phyloP scores from a whole-genome alignment of 495 filamentous ascomycete genomes.

The Hypoxylon fuscum region DNA sequence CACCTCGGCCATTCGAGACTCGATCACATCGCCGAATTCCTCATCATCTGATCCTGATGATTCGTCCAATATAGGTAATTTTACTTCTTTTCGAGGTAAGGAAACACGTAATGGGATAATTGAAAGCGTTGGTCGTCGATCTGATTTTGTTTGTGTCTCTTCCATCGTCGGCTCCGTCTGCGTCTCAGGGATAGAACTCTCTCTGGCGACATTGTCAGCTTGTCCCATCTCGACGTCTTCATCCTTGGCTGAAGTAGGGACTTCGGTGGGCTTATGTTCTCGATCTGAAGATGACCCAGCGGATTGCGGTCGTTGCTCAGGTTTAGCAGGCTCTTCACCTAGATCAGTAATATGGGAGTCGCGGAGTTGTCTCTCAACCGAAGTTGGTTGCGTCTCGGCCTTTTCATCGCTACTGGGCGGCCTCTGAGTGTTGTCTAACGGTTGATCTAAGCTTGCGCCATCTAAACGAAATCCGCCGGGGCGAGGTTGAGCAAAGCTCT shows the following conservation, averaged over 20 bases:
- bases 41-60: conserved; percentile 62
- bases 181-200: conserved; percentile 1
- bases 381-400: conserved; percentile 42
- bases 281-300: conserved; percentile 50
- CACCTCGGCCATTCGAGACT: conserved; percentile 53
- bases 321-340: conserved; percentile 45
- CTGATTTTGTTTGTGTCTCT: conserved; percentile 13
- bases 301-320: conserved; percentile 51
- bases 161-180: not conserved
- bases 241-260: conserved; percentile 6
- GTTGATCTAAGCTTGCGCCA: conserved; percentile 51
- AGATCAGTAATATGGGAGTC: conserved; percentile 45
- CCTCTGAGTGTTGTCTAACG: conserved; percentile 50
- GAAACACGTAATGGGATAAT: conserved; percentile 29
- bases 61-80: conserved; percentile 42
- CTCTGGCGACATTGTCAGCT: not conserved
- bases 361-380: conserved; percentile 45
- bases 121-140: conserved; percentile 30
- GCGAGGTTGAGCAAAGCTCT: conserved; percentile 53
- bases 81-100: conserved; percentile 43
- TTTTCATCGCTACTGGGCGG: conserved; percentile 59
- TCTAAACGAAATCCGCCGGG: conserved; percentile 53
- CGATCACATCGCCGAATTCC: conserved; percentile 61
- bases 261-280: conserved; percentile 40
- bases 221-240: conserved; percentile 17